Percentiles rank a stretch among this genome's conserved stretches.
phyloP scores from a whole-genome alignment of 2,329 filamentous ascomycete genomes.

The Trichothecium sympodiale region DNA sequence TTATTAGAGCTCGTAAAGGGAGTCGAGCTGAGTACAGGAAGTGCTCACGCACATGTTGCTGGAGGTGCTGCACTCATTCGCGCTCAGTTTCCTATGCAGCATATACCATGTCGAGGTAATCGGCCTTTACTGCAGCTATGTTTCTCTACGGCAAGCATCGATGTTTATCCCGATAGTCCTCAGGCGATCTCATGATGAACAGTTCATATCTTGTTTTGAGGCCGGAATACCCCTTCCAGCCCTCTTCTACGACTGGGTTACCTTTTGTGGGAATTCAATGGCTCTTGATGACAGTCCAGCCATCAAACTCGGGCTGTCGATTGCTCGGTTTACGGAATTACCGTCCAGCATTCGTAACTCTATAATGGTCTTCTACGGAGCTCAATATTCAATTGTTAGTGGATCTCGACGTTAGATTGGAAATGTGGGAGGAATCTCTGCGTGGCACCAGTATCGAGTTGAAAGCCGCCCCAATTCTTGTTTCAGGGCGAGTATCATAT shows the following conservation, averaged over 20 bases:
- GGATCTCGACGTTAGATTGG: conserved; percentile 26
- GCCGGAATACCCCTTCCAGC: conserved; percentile 26
- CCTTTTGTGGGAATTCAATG: conserved; percentile 22
- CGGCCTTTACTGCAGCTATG: conserved; percentile 43
- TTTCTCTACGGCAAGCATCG: conserved; percentile 38
- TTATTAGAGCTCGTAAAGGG: conserved; percentile 48
- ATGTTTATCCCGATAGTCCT: background rate
- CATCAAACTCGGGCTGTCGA: conserved; percentile 27
- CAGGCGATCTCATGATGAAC: background rate
- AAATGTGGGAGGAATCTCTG: conserved; percentile 24
- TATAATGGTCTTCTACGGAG: conserved; percentile 18
- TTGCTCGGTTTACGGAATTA: conserved; percentile 28
- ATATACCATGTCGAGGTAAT: conserved; percentile 30
- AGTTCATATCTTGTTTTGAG: conserved; percentile 35
- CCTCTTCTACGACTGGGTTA: conserved; percentile 31
- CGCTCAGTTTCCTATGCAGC: conserved; percentile 27
- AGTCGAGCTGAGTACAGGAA: conserved; percentile 27
- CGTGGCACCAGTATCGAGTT: conserved; percentile 20
- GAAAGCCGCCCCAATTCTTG: conserved; percentile 21
- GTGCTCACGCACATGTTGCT: conserved; percentile 45
- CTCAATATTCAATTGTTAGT: conserved; percentile 26
- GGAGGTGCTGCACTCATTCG: conserved; percentile 49
- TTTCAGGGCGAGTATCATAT: conserved; percentile 43
- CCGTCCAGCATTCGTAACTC: conserved; percentile 22
- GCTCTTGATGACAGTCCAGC: conserved; percentile 25